Base-by-base conservation (phyloP, 2,329 filamentous ascomycete species). In the Penicillium sp. region DNA sequence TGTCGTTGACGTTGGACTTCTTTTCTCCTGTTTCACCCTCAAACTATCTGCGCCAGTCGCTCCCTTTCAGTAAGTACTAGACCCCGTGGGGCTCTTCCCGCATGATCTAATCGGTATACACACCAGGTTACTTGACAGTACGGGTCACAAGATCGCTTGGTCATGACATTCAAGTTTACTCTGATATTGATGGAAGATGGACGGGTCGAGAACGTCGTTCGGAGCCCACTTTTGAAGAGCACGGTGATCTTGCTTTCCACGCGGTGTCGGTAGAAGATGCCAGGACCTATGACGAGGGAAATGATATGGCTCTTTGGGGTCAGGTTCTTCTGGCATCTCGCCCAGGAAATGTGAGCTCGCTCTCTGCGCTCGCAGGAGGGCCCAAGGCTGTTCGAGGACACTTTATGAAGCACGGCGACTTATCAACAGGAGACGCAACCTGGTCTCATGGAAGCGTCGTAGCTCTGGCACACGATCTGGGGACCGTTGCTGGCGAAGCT, bases 131-230 rank as follows among this genome's bases (percentile, higher is more conserved):
- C 55, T 62, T 80, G 51, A 79, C 75, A 0, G 74, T 79, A 16
- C 67, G 71, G 21, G 68, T 72, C 1, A 64, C 63, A 5, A 64
- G 56, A 2, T 60, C 59, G 5, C 58, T 60, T 19, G 64, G 58
- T 16, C 65, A 68, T 42, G 58, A 64, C 10, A 68, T 80, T 14
- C 76, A 79, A 52, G 61, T 79, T 3, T 78, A 76, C 56, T 75
- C 74, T 1, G 74, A 76, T 56, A 78, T 80, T 27, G 78, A 79
- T 58, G 74, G 73, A 21, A 72, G 72, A 47, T 80, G 77, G 76
- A 71, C 74, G n/a, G 78, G 77, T 11, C 67, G 66, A 21, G 64
- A 67, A 44, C 58, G 58, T 29, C 66, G 56, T 13, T 68, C 68
- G 11, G 56, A 56, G 14, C 52, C 66, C 14, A 57, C 52, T n/a